phyloP scores from a whole-genome alignment of 2,329 filamentous ascomycete species.

The Tolypocladium tropicale region DNA sequence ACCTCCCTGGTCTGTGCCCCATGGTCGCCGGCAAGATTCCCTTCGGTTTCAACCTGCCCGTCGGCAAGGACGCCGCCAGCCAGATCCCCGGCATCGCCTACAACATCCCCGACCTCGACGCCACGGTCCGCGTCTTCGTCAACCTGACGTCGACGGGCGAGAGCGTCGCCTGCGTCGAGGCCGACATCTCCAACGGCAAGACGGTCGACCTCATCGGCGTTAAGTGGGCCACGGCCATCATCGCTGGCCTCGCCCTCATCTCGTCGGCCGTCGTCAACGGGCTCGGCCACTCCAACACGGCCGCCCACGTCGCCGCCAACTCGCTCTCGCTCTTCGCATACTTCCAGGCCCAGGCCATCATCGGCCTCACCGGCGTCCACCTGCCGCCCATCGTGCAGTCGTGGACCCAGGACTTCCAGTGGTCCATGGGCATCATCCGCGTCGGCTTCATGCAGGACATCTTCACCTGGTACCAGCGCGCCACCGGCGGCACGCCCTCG shows the following conservation, averaged over 20 bases:
- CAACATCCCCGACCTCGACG: constrained; percentile 83
- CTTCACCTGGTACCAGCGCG: constrained; percentile 90
- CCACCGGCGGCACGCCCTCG: constrained; percentile 78
- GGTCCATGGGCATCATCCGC: constrained; percentile 93
- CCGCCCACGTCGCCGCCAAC: constrained; percentile 88
- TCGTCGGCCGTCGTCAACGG: constrained; percentile 85
- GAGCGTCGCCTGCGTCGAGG: constrained; percentile 77
- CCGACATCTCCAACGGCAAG: constrained; percentile 79
- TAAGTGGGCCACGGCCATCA: constrained; percentile 80
- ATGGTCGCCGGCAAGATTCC: constrained; percentile 80
- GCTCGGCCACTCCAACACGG: constrained; percentile 85
- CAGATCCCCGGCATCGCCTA: constrained; percentile 78
- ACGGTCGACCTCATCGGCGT: constrained; percentile 84
- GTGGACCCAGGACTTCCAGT: constrained; percentile 97
- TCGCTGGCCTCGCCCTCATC: constrained; percentile 72
- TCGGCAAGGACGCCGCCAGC: constrained; percentile 46
- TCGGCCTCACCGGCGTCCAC: constrained; percentile 71
- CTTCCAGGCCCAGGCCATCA: constrained; percentile 88
- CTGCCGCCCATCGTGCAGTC: constrained; percentile 81
- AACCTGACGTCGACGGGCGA: constrained; percentile 52
- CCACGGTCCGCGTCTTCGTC: constrained; percentile 72
- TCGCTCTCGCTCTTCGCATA: constrained; percentile 89
- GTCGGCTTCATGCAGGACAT: constrained; percentile 80
- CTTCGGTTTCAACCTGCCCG: constrained; percentile 56
- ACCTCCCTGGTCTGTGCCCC: constrained; percentile 71